Evolutionary conservation across 768 basidiomycete genomes (phyloP).

Genomic region (Podaxis rugospora): DNA sequence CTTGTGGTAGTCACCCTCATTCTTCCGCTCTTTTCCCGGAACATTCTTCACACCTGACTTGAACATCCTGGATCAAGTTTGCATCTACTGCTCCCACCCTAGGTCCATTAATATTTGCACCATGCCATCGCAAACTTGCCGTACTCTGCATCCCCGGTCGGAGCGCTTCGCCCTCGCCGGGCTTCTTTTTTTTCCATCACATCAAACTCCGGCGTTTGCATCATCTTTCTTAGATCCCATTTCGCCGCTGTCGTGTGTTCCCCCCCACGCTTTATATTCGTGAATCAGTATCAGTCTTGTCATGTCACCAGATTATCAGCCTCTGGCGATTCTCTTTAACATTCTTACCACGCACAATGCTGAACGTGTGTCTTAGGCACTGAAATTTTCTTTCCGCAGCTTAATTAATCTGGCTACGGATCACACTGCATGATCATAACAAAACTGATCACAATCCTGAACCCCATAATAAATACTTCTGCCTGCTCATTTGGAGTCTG

Average conservation of each 20-base stretch:
- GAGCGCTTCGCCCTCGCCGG: not conserved
- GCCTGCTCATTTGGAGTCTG: not conserved
- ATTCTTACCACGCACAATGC: not conserved
- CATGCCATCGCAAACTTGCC: not conserved
- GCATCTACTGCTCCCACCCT: not conserved
- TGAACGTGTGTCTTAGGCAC: not conserved
- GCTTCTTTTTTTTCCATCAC: not conserved
- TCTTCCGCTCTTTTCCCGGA: not conserved
- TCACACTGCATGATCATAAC: conserved; percentile 1
- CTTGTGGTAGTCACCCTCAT: not conserved
- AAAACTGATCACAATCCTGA: not conserved
- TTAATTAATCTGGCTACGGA: conserved; percentile 10
- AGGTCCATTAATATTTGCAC: not conserved
- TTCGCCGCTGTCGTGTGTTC: not conserved
- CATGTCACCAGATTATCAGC: not conserved
- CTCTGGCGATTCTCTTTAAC: not conserved
- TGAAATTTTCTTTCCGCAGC: not conserved
- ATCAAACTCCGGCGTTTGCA: not conserved
- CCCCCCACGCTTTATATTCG: not conserved
- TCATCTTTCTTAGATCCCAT: not conserved
- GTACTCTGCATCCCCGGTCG: conserved; percentile 5
- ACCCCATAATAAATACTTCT: not conserved
- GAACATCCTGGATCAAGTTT: not conserved
- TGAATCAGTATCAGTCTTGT: not conserved
- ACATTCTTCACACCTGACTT: not conserved